phyloP scores from a whole-genome alignment of 768 basidiomycete genomes.

The Termitomyces sp. region DNA sequence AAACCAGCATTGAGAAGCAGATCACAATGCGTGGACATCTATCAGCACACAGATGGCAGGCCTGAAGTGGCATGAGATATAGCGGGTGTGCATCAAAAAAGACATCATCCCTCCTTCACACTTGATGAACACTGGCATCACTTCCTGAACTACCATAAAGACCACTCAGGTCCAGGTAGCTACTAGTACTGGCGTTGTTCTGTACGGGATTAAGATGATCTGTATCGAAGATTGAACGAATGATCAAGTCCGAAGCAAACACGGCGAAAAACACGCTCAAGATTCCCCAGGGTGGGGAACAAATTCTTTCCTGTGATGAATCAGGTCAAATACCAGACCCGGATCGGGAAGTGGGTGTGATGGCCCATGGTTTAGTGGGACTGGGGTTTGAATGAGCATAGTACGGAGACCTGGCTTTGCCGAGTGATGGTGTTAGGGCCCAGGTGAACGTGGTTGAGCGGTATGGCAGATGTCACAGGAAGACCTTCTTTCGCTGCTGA shows the following conservation, averaged over 20 bases:
- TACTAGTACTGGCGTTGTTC: too few species aligned
- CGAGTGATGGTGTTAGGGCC: conserved; percentile 42
- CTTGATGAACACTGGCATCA: too few species aligned
- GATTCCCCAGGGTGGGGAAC: conserved; percentile 62
- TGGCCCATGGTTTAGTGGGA: conserved; percentile 47
- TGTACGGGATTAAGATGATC: conserved; percentile 25
- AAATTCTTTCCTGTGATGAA: conserved; percentile 53
- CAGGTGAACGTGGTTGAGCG: too few species aligned
- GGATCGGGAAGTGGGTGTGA: conserved; percentile 58
- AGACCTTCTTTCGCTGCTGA: conserved; percentile 2
- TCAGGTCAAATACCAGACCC: conserved; percentile 66
- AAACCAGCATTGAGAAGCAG: conserved; percentile 8
- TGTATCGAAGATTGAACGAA: conserved; percentile 69
- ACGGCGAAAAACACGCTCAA: conserved; percentile 69
- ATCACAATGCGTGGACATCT: neutral
- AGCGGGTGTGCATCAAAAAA: too few species aligned
- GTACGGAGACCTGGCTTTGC: conserved; percentile 60
- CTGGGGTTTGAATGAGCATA: conserved; percentile 51
- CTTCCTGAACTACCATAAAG: too few species aligned
- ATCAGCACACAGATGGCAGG: too few species aligned
- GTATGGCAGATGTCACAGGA: conserved; percentile 31
- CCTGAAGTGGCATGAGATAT: too few species aligned
- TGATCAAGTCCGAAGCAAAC: conserved; percentile 66
- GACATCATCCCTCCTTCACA: too few species aligned
- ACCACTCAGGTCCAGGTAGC: too few species aligned